Base-by-base conservation (phyloP, 2,329 filamentous ascomycete species). In the Xylariaceae sp. region DNA sequence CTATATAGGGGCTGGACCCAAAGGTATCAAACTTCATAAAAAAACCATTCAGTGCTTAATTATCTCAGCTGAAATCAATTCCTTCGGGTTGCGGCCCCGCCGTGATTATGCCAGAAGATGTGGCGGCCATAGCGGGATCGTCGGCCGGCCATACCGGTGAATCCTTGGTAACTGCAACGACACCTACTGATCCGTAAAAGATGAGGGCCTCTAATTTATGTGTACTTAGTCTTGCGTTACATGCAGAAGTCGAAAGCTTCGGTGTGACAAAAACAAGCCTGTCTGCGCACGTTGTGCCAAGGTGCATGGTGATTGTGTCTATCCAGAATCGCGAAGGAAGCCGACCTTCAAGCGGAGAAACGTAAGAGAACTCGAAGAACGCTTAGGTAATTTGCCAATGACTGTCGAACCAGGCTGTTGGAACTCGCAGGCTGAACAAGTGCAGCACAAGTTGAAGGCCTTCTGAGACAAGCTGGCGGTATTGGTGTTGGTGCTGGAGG, bases 291-390 rank as follows among this genome's bases (percentile, higher is more conserved):
- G 92, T 17, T 97, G 94, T 73, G 79, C 84, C 51, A 85, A 90
- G 64, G 76, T 93, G 43, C 83, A 86, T 49, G 87, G 88, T 71
- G 87, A 91, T 50, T 97, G 94, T 75, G 83, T 90, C 53, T 97
- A 96, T 73, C 93, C 96, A 60, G 91, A 96, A 75, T 90, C 92
- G 53, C 83, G 92, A 69, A 88, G 91, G 76, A 96, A 96, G 78
- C 91, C 91, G 53, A 90, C 91, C 4, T 89, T 91, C 17, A 96
- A 96, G 78, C 82, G 92, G 68, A 87, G 90, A 64, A 96, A 96
- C 74, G 93, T 96, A 60, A 95, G 90, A 77, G 89, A 95, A 71
- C 79, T 97, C 55, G 94, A 97, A 74, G 91, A 91, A 63, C 85
- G 94, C 69, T 78, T 97, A 71, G 90, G 91, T 95, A 85, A 51